A percentile compares a stretch with the other conserved stretches of the same genome.
phyloP scores from a whole-genome alignment of 495 filamentous ascomycete species.

The Xeromyces bisporus region DNA sequence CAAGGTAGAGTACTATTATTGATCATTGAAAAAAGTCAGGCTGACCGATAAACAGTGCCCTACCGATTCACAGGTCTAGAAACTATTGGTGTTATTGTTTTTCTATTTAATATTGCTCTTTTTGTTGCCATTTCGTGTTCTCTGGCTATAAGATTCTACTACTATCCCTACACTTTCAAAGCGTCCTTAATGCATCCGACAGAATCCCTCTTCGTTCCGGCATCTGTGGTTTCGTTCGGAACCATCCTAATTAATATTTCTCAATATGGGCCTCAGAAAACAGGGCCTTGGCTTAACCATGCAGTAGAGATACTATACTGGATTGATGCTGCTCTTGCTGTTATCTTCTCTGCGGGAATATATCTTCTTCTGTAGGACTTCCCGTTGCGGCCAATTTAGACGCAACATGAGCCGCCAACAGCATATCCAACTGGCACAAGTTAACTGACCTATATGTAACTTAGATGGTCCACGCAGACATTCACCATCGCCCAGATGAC shows the following conservation, averaged over 20 bases:
- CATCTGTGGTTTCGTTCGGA: conserved; percentile 51
- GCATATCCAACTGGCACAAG: too few species aligned
- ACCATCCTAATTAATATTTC: conserved; percentile 67
- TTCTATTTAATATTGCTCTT: conserved; percentile 56
- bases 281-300: conserved; percentile 50
- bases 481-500: conserved; percentile 83
- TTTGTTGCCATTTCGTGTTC: conserved; percentile 53
- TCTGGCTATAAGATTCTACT: conserved; percentile 51
- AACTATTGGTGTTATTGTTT: conserved; percentile 54
- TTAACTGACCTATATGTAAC: too few species aligned
- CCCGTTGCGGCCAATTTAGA: too few species aligned
- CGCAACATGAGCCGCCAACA: too few species aligned
- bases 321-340: conserved; percentile 49
- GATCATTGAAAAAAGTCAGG: background rate
- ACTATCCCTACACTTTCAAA: conserved; percentile 53
- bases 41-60: conserved; percentile 33
- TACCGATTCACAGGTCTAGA: conserved; percentile 53
- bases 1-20: conserved; percentile 29
- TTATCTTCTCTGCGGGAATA: conserved; percentile 46
- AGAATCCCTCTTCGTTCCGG: conserved; percentile 65
- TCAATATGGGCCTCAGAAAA: conserved; percentile 53
- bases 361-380: conserved; percentile 48
- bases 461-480: conserved; percentile 49
- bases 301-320: conserved; percentile 54
- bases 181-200: conserved; percentile 60